Evolutionary conservation across 192 early-diverging fungal genomes (phyloP).

Genomic region (Irineochytrium annulatum): DNA sequence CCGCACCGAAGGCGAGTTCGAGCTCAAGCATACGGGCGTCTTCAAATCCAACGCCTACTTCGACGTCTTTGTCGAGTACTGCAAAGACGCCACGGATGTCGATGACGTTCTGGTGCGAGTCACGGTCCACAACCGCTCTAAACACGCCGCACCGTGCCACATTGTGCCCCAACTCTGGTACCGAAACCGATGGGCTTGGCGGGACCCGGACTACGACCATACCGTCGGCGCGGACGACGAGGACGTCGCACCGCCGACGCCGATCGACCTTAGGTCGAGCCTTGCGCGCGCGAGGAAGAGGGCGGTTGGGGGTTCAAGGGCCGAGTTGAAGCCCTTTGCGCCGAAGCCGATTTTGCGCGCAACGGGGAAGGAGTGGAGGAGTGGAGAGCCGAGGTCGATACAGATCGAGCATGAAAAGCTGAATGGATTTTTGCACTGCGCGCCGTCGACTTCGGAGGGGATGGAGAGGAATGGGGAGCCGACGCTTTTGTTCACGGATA

Average conservation of each 20-base stretch:
- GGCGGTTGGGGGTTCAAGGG: too few relatives aligned
- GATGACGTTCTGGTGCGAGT: slow-evolving; percentile 16
- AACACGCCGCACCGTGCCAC: slow-evolving; percentile 15
- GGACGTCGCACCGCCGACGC: too few relatives aligned
- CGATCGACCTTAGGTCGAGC: too few relatives aligned
- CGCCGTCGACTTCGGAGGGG: not conserved
- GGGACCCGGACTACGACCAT: not conserved
- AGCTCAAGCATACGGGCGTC: slow-evolving; percentile 26
- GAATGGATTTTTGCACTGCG: too few relatives aligned
- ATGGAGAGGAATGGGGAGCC: slow-evolving; percentile 9
- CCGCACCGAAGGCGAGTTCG: slow-evolving; percentile 23
- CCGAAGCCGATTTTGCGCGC: not conserved
- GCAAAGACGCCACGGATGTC: slow-evolving; percentile 22
- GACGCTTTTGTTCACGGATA: slow-evolving; percentile 45
- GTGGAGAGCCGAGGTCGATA: too few relatives aligned
- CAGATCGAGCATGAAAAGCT: not conserved
- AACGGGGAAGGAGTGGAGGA: too few relatives aligned
- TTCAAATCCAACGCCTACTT: slow-evolving; percentile 27
- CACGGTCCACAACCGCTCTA: slow-evolving; percentile 18
- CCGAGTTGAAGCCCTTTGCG: too few relatives aligned
- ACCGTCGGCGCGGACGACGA: too few relatives aligned
- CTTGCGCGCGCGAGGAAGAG: too few relatives aligned
- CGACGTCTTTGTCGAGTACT: slow-evolving; percentile 30
- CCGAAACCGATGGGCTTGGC: slow-evolving; percentile 29
- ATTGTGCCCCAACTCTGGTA: slow-evolving; percentile 29